These are phyloP conservation scores for Lunularia cruciata DNA, from an alignment of 225 moss, liverwort and hornwort species.

Conservation along the genomic window DNA sequence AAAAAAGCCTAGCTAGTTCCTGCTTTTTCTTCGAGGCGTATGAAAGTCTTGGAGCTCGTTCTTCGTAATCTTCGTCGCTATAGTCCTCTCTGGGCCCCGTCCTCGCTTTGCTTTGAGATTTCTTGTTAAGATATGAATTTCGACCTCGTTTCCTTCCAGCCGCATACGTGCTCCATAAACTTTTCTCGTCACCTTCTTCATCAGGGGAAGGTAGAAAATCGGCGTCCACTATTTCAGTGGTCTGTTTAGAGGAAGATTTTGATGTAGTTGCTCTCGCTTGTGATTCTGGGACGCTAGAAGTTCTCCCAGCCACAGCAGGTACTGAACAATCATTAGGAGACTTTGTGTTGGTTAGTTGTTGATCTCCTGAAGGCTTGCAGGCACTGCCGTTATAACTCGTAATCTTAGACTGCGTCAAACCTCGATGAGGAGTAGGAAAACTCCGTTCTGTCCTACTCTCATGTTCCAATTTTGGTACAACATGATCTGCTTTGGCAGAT, in stretches of 20 bases:
- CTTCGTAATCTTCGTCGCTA: conserved; percentile 36
- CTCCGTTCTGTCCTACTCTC: conserved; percentile 47
- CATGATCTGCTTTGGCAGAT: conserved; percentile 29
- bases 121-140: conserved; percentile 16
- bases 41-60: conserved; percentile 41
- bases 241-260: conserved; percentile 43
- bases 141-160: conserved; percentile 17
- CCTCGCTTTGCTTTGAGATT: conserved; percentile 1
- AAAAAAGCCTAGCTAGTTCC: conserved; percentile 47
- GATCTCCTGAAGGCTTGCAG: conserved; percentile 40
- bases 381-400: conserved; percentile 50
- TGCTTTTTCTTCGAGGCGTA: conserved; percentile 49
- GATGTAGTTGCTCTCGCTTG: conserved; percentile 37
- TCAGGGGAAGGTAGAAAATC: conserved; percentile 57
- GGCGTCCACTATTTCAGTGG: conserved; percentile 47
- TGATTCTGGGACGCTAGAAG: conserved; percentile 22
- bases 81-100: conserved; percentile 18
- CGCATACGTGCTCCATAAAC: conserved; percentile 6
- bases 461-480: conserved; percentile 23
- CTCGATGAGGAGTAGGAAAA: conserved; percentile 34
- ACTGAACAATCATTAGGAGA: conserved; percentile 21
- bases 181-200: conserved; percentile 52
- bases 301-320: not conserved
- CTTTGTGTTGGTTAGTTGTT: conserved; percentile 7
- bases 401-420: conserved; percentile 64